phyloP scores from a whole-genome alignment of 2,329 filamentous ascomycete genomes.

The Blastomyces silverae region DNA sequence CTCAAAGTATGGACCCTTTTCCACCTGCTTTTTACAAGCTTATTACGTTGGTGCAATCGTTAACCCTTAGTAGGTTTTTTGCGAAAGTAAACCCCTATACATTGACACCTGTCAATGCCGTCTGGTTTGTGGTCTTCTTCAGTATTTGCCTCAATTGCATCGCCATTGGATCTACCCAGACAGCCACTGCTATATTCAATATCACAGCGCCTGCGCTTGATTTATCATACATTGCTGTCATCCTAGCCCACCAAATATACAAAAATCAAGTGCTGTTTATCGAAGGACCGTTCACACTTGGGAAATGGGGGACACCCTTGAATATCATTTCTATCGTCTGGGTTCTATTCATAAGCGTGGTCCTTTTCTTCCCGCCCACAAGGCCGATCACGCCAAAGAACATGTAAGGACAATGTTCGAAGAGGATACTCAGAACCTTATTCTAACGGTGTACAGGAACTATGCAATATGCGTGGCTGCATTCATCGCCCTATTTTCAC shows the following conservation, averaged over 20 bases:
- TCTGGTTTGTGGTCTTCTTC: conserved; percentile 58
- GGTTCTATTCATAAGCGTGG: conserved; percentile 56
- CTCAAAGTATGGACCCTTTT: conserved; percentile 41
- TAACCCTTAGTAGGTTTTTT: conserved; percentile 39
- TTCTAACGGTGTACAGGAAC: conserved; percentile 34
- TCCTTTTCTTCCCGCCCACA: conserved; percentile 51
- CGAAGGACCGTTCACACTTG: conserved; percentile 53
- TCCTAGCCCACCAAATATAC: conserved; percentile 52
- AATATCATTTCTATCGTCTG: conserved; percentile 54
- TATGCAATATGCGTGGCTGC: conserved; percentile 44
- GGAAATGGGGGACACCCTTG: conserved; percentile 49
- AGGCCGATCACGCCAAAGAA: conserved; percentile 45
- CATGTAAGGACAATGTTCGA: conserved; percentile 35
- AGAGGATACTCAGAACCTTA: background rate
- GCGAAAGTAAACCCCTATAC: conserved; percentile 49
- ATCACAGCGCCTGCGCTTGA: conserved; percentile 50
- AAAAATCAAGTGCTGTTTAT: conserved; percentile 48
- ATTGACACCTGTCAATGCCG: conserved; percentile 55
- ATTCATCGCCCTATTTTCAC: conserved; percentile 46
- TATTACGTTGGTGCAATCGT: conserved; percentile 6
- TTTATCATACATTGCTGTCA: conserved; percentile 54
- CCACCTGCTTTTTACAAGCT: background rate
- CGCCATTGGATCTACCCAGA: conserved; percentile 41
- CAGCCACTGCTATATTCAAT: conserved; percentile 46
- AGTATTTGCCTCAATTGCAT: conserved; percentile 48